These are phyloP conservation scores for Gilbertella persicaria DNA, from an alignment of 371 early-diverging fungal species.

Conservation along the genomic window DNA sequence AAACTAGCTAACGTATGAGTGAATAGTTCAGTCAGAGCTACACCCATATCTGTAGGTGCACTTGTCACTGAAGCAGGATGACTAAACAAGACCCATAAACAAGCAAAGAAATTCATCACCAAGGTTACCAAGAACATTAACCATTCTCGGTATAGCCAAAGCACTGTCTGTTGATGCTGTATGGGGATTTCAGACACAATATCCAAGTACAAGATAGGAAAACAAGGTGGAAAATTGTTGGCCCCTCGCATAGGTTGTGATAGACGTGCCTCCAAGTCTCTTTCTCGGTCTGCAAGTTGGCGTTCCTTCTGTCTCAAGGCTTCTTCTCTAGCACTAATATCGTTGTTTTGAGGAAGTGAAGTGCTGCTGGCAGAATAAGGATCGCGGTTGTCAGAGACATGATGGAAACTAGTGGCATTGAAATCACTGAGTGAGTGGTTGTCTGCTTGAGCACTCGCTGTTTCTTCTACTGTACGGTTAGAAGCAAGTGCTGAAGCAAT, in stretches of 20 bases:
- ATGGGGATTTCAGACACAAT: slow-evolving; percentile 76
- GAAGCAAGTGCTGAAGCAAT: slow-evolving; percentile 54
- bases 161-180: slow-evolving; percentile 62
- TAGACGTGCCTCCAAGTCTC: slow-evolving; percentile 54
- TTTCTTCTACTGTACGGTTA: slow-evolving; percentile 23
- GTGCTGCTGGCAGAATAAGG: slow-evolving; percentile 26
- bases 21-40: slow-evolving; percentile 76
- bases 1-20: slow-evolving; percentile 79
- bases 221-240: slow-evolving; percentile 86
- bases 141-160: slow-evolving; percentile 78
- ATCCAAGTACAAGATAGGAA: slow-evolving; percentile 81
- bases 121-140: slow-evolving; percentile 72
- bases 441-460: slow-evolving; percentile 23
- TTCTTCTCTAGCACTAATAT: slow-evolving; percentile 49
- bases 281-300: slow-evolving; percentile 69
- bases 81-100: slow-evolving; percentile 70
- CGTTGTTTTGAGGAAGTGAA: not conserved
- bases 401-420: slow-evolving; percentile 36
- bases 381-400: slow-evolving; percentile 37
- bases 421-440: slow-evolving; percentile 31
- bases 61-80: slow-evolving; percentile 67
- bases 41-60: slow-evolving; percentile 77
- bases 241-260: slow-evolving; percentile 47
- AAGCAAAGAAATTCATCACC: slow-evolving; percentile 77
- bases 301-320: slow-evolving; percentile 67